These are phyloP conservation scores for Aspergillus sp. DNA, from an alignment of 2,329 filamentous ascomycete species.

Conservation along the genomic window DNA sequence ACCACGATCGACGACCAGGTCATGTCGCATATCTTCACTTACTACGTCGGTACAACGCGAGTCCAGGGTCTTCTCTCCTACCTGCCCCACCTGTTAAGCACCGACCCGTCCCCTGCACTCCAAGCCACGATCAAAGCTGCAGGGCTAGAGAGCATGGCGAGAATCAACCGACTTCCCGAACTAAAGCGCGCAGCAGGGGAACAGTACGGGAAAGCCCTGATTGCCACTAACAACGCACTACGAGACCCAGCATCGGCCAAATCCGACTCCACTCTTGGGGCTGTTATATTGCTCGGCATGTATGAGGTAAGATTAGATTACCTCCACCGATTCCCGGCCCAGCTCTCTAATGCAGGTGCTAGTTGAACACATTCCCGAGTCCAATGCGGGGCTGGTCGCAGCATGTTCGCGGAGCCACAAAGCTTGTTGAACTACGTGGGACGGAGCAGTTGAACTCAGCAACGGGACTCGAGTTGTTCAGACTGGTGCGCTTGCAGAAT, in stretches of 20 bases:
- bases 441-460: background rate
- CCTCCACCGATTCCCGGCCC: no score
- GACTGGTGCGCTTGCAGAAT: background rate
- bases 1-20: slow-evolving; percentile 9
- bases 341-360: no score
- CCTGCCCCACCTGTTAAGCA: slow-evolving; percentile 4
- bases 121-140: slow-evolving; percentile 10
- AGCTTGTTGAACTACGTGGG: background rate
- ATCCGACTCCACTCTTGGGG: slow-evolving; percentile 11
- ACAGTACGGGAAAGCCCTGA: slow-evolving; percentile 10
- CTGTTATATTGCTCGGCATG: slow-evolving; percentile 13
- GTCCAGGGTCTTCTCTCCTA: background rate
- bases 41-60: slow-evolving; percentile 5
- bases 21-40: slow-evolving; percentile 9
- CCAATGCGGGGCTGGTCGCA: background rate
- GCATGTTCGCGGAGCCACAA: background rate
- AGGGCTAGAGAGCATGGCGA: slow-evolving; percentile 11
- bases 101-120: slow-evolving; percentile 7
- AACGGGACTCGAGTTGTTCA: background rate
- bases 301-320: slow-evolving; percentile 8
- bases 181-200: slow-evolving; percentile 6
- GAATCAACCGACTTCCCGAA: slow-evolving; percentile 1
- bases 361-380: no score
- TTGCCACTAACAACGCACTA: slow-evolving; percentile 10
- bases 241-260: slow-evolving; percentile 5